Evolutionary conservation across 2,329 filamentous ascomycete species (phyloP), one percentile per base, ranked within the genome.

Genomic region (Thyridium curvatum): DNA sequence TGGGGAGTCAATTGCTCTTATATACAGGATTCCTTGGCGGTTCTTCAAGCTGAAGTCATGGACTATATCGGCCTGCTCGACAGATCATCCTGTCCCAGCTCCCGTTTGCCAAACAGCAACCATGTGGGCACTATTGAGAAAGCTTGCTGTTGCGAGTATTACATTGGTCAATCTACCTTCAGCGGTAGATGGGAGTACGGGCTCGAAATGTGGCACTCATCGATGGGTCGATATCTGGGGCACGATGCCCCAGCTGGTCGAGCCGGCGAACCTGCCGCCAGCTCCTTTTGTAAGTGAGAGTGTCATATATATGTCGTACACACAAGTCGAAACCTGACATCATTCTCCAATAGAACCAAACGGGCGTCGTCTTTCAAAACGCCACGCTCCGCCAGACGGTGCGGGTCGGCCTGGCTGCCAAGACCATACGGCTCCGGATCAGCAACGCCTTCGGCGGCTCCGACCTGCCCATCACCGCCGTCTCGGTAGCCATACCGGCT

Each of bases 321-420:
- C 28, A 18, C 13, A 41, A 17, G 38, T 7, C 12, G 35, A 30
- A 14, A 38, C 35, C 40, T 52, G 33, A 52, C 41, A 43, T 35
- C 15, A 9, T 26, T 37, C n/a, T n/a, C n/a, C n/a, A n/a, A 3
- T 1, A 78, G 73, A 79, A 78, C 52, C 60, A 63, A 42, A 68
- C 65, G 2, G 61, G 64, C 10, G 54, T 65, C 3, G 69, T 78
- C 15, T 81, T 82, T 53, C 52, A 61, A 34, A 72, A 82, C 50
- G 65, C 74, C 4, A 81, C 79, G 0, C 64, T 83, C 49, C 73
- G 79, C 5, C 77, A 82, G 54, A 83, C 78, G 0, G 51, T 82
- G 41, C 72, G 72, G 45, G 58, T 79, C 44, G 72, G 74, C 4
- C 64, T 77, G 8, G 61, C 62, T 2, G 68, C 74, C 3, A 55